Base-by-base conservation (phyloP, 345 rosid species). In the Brassica rapa region DNA sequence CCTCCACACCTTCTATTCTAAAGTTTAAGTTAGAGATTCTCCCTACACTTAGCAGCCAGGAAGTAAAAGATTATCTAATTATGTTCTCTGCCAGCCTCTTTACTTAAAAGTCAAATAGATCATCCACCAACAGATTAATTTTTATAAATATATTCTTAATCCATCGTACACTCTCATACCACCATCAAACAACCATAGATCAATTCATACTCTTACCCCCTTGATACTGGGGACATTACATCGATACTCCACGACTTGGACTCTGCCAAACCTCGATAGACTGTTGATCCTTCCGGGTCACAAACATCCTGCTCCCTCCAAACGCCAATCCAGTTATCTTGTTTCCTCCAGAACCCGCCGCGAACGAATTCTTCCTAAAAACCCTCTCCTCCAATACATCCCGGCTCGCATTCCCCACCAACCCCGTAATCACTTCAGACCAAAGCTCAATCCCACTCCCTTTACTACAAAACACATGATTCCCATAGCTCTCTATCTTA, bases 191-290 rank as follows among this genome's bases (percentile, higher is more conserved):
- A 55, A 4, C 60, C 25, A 55, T 7, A 8, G 25, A 55, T 55
- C 27, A 56, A 21, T 21, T 1, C 14, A 57, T 21, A 57, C 62
- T 8, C 5, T n/a, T 56, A 8, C 62, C 27, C 62, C 5, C 62
- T 57, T 57, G 27, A 19, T 56, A 15, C 16, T 21, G 6, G 27
- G 57, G 33, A n/a, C 57, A 49, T 68, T 64, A 74, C 15, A 80
- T 80, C 9, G 57, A 75, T 59, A 81, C 68, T 49, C 67, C 84
- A 60, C 78, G 81, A 53, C 75, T 73, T 55, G 87, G 85, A 85
- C 94, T 89, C 82, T 89, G 96, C 98, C 98, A 95, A 77, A 91
- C 93, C 84, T 95, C 97, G 4, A 95, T 79, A 64, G 78, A 81
- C 82, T 91, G 97, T 83, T 83, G 84, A 81, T 88, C 96, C 76